These are phyloP conservation scores for Termitomyces sp. DNA, from an alignment of 768 basidiomycete genomes.

Conservation along the genomic window DNA sequence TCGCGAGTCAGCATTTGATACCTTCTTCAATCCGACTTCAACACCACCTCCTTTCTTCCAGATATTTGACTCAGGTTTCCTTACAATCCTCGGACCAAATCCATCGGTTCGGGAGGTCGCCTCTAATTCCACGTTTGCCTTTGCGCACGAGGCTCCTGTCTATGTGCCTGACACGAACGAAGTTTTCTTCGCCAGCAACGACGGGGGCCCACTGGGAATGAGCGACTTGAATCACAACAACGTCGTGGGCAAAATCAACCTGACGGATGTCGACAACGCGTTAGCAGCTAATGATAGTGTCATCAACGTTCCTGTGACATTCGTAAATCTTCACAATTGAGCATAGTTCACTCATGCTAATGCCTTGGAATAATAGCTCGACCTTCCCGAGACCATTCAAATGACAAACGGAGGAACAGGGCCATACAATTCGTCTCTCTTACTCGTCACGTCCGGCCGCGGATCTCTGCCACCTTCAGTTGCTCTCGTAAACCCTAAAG, in stretches of 20 bases:
- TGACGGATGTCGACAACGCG: slow-evolving; percentile 48
- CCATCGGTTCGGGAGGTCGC: slow-evolving; percentile 58
- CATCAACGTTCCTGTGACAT: slow-evolving; percentile 45
- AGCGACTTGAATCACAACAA: slow-evolving; percentile 63
- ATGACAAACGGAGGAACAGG: slow-evolving; percentile 72
- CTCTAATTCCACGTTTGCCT: slow-evolving; percentile 54
- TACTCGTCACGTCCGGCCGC: slow-evolving; percentile 64
- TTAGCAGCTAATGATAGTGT: slow-evolving; percentile 26
- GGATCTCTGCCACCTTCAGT: slow-evolving; percentile 57
- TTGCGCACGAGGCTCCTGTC: slow-evolving; percentile 77
- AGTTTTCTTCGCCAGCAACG: slow-evolving; percentile 68
- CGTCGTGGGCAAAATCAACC: slow-evolving; percentile 53
- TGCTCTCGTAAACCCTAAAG: slow-evolving; percentile 55
- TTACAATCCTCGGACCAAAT: slow-evolving; percentile 48
- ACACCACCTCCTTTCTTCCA: slow-evolving; percentile 53
- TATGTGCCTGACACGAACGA: slow-evolving; percentile 64
- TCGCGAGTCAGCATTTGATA: slow-evolving; percentile 29
- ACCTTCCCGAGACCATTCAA: slow-evolving; percentile 53
- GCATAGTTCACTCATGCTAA: neutral
- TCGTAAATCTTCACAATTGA: slow-evolving; percentile 21
- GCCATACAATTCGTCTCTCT: slow-evolving; percentile 49
- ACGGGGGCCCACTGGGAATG: slow-evolving; percentile 58
- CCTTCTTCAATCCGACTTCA: slow-evolving; percentile 58
- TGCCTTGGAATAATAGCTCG: slow-evolving; percentile 33
- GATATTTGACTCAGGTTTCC: slow-evolving; percentile 44